These are phyloP conservation scores for Calonectria montana DNA, from an alignment of 2,329 filamentous ascomycete species.

Conservation along the genomic window DNA sequence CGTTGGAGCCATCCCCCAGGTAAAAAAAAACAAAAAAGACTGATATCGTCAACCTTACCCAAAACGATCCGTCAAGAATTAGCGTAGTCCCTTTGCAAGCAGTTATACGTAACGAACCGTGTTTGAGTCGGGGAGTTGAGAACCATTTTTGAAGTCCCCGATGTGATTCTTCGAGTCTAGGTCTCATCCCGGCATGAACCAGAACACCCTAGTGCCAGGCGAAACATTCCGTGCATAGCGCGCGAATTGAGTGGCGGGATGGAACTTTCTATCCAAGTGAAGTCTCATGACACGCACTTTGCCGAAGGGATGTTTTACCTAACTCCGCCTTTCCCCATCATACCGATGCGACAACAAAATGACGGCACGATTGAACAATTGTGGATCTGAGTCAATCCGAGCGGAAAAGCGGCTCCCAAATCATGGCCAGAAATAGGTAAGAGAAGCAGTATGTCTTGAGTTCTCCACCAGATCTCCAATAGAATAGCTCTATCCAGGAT, in stretches of 20 bases:
- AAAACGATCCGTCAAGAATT: too few relatives aligned
- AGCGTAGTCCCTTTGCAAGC: background rate
- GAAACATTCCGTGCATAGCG: background rate
- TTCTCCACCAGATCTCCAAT: background rate
- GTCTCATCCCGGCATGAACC: background rate
- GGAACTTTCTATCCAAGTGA: background rate
- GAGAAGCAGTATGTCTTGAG: background rate
- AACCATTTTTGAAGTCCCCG: background rate
- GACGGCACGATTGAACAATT: background rate
- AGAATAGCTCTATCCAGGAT: background rate
- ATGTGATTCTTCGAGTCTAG: background rate
- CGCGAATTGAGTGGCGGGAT: background rate
- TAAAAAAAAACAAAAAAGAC: background rate
- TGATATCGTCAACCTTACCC: background rate
- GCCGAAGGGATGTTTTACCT: background rate
- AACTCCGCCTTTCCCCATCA: background rate
- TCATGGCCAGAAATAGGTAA: background rate
- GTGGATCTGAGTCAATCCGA: background rate
- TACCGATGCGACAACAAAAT: background rate
- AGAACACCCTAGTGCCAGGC: background rate
- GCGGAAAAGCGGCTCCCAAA: background rate
- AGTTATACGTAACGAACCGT: background rate
- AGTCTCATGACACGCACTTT: background rate
- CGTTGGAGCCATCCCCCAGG: background rate
- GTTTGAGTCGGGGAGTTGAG: background rate